Percentiles rank a stretch among this genome's conserved stretches.
phyloP scores from a whole-genome alignment of 2,329 filamentous ascomycete genomes.

The Monosporascus sp. region DNA sequence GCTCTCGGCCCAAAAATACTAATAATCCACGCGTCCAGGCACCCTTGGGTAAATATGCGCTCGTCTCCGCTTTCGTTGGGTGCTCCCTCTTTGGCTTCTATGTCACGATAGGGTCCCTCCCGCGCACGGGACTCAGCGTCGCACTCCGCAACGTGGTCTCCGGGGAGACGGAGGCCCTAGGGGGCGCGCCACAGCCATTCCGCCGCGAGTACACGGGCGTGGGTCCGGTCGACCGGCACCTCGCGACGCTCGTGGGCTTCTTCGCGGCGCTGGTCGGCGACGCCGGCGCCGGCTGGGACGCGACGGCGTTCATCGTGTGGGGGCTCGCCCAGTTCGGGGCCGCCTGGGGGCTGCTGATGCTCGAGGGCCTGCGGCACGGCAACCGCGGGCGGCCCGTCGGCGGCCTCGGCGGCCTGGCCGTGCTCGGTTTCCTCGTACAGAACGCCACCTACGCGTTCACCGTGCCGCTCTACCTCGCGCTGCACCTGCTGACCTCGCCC shows the following conservation, averaged over 20 bases:
- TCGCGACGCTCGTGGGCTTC: constrained; percentile 22
- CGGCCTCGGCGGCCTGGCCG: constrained; percentile 14
- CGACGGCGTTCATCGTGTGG: constrained; percentile 19
- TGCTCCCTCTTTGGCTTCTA: constrained; percentile 17
- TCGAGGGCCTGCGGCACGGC: constrained; percentile 22
- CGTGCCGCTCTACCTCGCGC: constrained; percentile 21
- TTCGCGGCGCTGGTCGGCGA: constrained; percentile 21
- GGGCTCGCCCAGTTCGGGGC: constrained; percentile 22
- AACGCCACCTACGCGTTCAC: constrained; percentile 18
- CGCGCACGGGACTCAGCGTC: constrained; percentile 11
- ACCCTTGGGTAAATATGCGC: constrained; percentile 8
- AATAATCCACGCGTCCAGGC: neutral
- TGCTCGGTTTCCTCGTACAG: constrained; percentile 21
- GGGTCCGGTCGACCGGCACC: constrained; percentile 11
- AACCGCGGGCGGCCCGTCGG: constrained; percentile 20
- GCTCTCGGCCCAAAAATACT: no score
- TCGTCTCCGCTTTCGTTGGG: constrained; percentile 16
- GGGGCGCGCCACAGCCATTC: constrained; percentile 17
- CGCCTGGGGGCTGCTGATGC: constrained; percentile 21
- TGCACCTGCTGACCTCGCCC: constrained; percentile 25
- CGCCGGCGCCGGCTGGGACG: constrained; percentile 12
- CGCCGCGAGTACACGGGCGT: constrained; percentile 14
- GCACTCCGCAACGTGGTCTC: constrained; percentile 3
- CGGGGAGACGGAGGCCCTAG: constrained; percentile 6
- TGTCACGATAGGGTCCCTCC: constrained; percentile 8